A percentile compares a stretch with the other conserved stretches of the same genome.
These are phyloP conservation scores for Tetrapisispora pingtungensis DNA, from an alignment of 805 yeast species.

Conservation along the genomic window DNA sequence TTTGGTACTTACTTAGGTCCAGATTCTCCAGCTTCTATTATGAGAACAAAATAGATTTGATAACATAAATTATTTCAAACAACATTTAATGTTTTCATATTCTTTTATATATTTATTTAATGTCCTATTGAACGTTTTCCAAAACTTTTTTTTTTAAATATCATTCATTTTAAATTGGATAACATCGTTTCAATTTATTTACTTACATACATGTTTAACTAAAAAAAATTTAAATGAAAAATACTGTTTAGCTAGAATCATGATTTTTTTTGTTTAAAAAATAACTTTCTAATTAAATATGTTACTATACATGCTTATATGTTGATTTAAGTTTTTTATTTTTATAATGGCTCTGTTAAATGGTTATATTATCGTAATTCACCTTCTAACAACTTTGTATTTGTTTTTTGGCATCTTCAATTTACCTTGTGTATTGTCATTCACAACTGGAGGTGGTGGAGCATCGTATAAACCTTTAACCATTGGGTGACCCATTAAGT, in stretches of 20 bases:
- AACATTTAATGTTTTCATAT: background rate
- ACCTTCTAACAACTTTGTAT: conserved; percentile 27
- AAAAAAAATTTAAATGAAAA: too few relatives aligned
- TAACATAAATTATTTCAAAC: background rate
- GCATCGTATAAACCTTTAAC: conserved; percentile 57
- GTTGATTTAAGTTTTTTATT: too few relatives aligned
- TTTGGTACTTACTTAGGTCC: conserved; percentile 69
- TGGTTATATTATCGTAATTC: background rate
- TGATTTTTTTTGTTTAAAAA: too few relatives aligned
- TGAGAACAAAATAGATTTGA: conserved; percentile 25
- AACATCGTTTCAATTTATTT: background rate
- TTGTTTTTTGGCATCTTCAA: conserved; percentile 27
- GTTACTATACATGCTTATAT: background rate
- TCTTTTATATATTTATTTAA: background rate
- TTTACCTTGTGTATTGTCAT: conserved; percentile 23
- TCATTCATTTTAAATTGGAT: too few relatives aligned
- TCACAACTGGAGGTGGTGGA: conserved; percentile 32
- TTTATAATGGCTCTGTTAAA: too few relatives aligned
- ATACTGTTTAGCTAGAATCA: too few relatives aligned
- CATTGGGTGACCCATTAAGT: conserved; percentile 75
- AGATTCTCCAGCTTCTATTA: conserved; percentile 28
- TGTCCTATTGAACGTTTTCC: background rate
- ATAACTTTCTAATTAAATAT: too few relatives aligned
- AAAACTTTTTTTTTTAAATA: too few relatives aligned
- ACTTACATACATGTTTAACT: background rate